Base-by-base conservation (phyloP, 495 filamentous ascomycete genomes). In the Penicillium taxi region DNA sequence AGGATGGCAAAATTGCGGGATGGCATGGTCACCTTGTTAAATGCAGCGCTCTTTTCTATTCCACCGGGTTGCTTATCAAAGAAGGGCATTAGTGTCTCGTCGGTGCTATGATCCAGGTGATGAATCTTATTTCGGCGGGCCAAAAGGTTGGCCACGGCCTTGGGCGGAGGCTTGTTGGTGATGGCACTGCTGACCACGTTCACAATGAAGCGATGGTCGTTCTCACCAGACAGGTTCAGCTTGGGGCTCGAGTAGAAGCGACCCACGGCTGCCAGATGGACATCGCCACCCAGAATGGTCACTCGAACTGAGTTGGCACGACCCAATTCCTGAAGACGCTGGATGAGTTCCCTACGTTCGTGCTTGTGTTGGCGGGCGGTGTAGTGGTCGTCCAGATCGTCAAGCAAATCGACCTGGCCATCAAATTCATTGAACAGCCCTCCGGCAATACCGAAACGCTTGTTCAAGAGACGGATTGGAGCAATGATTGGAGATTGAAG, bases 311-410 rank as follows among this genome's bases (percentile, higher is more conserved):
- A 81, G 64, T 84, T 77, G 41, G 77, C 67, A 31, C 78, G 70
- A 23, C 82, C 73, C 24, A 95, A 60, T 14, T 67, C 62, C 54
- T 96, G 88, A 15, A 95, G 73, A 16, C 81, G 74, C 27, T 78
- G 70, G 21, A 94, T 56, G 17, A 96, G 69, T 20, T 69, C 62
- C 42, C 78, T 80, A 28, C 90, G 81, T 66, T 96, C 90, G 26
- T 75, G 72, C 58, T 95, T 96, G 69, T 96, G 90, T 37, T 86
- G 86, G 20, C 78, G 77, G 9, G 90, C 87, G 18, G 86, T 94
- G 64, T 95, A 95, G 55, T 96, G 90, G 55, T 95, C 90, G 53
- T 95, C 89, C 12, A 96, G 69, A 49, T 96, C 90, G 53, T 96
- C 90, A 6, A 95, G 67, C 17, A 95, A 69, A 68, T 96, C 90